Evolutionary conservation across 2,329 filamentous ascomycete genomes (phyloP).

Genomic region (Bimuria novae-zelandiae): DNA sequence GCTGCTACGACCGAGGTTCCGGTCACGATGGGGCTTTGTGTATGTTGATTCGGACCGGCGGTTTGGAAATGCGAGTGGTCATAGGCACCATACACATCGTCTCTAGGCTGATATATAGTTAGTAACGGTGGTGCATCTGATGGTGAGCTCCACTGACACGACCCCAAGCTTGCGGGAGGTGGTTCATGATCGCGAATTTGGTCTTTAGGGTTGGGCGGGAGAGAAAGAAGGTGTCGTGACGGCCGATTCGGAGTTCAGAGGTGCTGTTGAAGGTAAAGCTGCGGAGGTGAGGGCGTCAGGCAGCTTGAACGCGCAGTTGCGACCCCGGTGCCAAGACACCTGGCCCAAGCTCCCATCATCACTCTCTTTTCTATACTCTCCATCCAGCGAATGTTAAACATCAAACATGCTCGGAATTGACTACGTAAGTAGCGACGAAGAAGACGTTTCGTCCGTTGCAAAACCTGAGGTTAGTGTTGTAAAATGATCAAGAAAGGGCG

Average conservation of each 20-base stretch:
- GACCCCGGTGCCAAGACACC: conserved; percentile 14
- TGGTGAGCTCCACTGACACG: conserved; percentile 54
- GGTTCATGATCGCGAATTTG: conserved; percentile 59
- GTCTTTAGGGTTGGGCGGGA: conserved; percentile 1
- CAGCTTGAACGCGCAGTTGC: conserved; percentile 33
- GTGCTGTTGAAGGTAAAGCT: conserved; percentile 23
- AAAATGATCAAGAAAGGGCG: conserved; percentile 31
- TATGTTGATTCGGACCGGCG: conserved; percentile 73
- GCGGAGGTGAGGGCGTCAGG: conserved; percentile 30
- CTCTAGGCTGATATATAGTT: conserved; percentile 72
- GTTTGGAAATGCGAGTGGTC: conserved; percentile 81
- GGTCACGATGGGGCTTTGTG: conserved; percentile 90
- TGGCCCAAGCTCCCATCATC: conserved; percentile 38
- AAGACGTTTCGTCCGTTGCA: conserved; percentile 42
- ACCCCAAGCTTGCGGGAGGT: conserved; percentile 69
- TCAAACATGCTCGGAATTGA: conserved; percentile 48
- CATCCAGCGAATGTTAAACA: neutral
- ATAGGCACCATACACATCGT: conserved; percentile 95
- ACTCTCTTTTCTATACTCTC: conserved; percentile 6
- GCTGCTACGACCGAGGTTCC: conserved; percentile 93
- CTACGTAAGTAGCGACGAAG: conserved; percentile 54
- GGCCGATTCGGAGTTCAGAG: conserved; percentile 10
- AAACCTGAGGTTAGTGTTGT: conserved; percentile 46
- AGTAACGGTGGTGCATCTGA: conserved; percentile 23
- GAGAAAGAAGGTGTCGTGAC: neutral